Conservation (phyloP, 768 basidiomycete species). For the Serendipita sp. region DNA sequence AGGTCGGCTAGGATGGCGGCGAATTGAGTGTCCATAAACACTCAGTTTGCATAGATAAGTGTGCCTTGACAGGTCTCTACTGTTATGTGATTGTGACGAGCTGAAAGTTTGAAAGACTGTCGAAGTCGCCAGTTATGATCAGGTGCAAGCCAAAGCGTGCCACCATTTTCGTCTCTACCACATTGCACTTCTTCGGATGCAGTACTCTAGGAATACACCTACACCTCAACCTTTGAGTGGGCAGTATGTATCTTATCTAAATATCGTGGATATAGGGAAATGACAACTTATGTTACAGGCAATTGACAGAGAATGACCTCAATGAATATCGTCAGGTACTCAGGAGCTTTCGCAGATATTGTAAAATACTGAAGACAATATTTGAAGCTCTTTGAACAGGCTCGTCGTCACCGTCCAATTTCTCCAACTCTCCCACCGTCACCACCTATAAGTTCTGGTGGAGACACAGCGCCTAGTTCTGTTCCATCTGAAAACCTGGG, state of each 20-base stretch:
- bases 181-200: not conserved
- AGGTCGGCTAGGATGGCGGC: not conserved
- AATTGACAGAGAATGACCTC: not conserved
- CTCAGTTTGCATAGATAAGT: not conserved
- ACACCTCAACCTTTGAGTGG: not conserved
- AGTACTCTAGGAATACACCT: not conserved
- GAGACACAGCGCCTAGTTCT: not conserved
- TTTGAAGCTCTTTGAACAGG: not conserved
- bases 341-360: not conserved
- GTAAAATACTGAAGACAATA: not conserved
- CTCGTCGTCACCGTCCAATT: not conserved
- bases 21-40: not conserved
- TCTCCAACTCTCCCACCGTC: not conserved
- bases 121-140: no score
- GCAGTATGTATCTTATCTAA: not conserved
- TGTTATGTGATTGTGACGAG: not conserved
- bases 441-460: not conserved
- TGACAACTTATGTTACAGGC: not conserved
- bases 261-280: not conserved
- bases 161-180: no score
- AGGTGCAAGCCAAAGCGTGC: no score
- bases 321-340: constrained; percentile 2
- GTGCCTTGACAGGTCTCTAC: not conserved
- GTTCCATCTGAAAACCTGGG: not conserved
- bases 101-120: not conserved